Evolutionary conservation across 495 filamentous ascomycete genomes (phyloP).

Genomic region (Pseudevernia furfuracea): DNA sequence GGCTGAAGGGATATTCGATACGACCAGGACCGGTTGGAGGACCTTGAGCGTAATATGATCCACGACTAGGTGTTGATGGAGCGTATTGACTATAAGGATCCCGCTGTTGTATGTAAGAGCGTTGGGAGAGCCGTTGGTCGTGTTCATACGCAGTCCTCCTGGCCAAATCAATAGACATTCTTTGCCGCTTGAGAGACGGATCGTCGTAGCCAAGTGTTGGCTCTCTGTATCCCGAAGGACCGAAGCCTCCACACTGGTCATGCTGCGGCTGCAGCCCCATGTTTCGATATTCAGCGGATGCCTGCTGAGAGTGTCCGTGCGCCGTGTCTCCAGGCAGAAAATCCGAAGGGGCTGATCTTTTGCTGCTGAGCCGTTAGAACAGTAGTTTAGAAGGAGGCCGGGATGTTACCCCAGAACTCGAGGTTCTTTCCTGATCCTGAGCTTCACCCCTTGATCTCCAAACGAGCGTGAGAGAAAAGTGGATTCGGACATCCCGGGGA

Average conservation of each 20-base stretch:
- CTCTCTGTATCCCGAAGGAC: slow-evolving; percentile 7
- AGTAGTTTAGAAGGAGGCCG: neutral
- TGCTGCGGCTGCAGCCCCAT: slow-evolving; percentile 16
- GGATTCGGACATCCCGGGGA: slow-evolving; percentile 81
- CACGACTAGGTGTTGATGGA: slow-evolving; percentile 10
- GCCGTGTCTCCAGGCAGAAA: neutral
- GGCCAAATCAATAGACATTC: slow-evolving; percentile 18
- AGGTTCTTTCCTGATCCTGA: slow-evolving; percentile 82
- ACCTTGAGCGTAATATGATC: slow-evolving; percentile 17
- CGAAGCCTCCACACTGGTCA: slow-evolving; percentile 10
- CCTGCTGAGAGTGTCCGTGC: slow-evolving; percentile 13
- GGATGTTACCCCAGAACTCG: slow-evolving; percentile 44
- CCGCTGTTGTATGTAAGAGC: slow-evolving; percentile 21
- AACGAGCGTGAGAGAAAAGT: slow-evolving; percentile 89
- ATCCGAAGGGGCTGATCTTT: slow-evolving; percentile 23
- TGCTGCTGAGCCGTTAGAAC: slow-evolving; percentile 15
- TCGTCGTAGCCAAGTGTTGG: slow-evolving; percentile 16
- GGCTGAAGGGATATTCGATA: slow-evolving; percentile 19
- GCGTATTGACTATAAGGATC: slow-evolving; percentile 16
- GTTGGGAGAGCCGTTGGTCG: slow-evolving; percentile 16
- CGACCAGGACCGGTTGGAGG: slow-evolving; percentile 13
- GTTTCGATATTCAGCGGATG: slow-evolving; percentile 11
- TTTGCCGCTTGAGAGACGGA: slow-evolving; percentile 24
- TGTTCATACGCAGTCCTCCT: slow-evolving; percentile 16
- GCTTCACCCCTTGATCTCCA: slow-evolving; percentile 86